Evolutionary conservation across 352 stramenopile genomes (phyloP), one percentile per base, ranked within the genome.

Genomic region (Pythium grandisporangium): DNA sequence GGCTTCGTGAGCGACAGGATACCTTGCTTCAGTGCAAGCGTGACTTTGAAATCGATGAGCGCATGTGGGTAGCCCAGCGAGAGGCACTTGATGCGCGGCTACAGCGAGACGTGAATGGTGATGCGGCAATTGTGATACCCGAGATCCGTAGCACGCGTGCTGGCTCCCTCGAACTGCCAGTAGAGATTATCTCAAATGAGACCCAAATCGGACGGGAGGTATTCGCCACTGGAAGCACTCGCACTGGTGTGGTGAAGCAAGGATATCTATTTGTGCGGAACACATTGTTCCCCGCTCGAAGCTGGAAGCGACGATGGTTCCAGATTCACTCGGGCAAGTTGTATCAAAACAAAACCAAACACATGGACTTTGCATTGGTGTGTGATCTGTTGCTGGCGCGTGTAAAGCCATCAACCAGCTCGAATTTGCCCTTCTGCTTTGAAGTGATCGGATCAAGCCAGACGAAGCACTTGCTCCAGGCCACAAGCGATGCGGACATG

Each of bases 251-350:
- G 22, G 58, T 75, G 13, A 91, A 91, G 44, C 80, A 93, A 47
- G 80, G 80, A 3, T 93, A 88, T 54, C 47, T 93, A 13, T 89
- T 93, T 24, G 65, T 91, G n/a, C 80, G 80, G 32, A 90, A 84
- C 47, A 65, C 75, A 4, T 66, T 90, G 45, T 93, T 93, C 53
- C 77, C 80, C 25, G 63, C 77, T 5, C 64, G 79, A 19, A 91
- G 71, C 41, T 93, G 77, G 77, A 93, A 93, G 50, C 69, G 80
- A 11, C 66, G 74, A 4, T 93, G 80, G 80, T 93, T 89, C 53
- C 73, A 93, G 42, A 93, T 93, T 47, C 75, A 91, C 62, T 69
- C 61, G 7, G 77, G 81, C 17, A 93, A 93, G 37, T 54, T 93
- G 23, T 93, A 89, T 22, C 76, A 87, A 29, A 88, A 74, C 27